A percentile compares a stretch with the other conserved stretches of the same genome.
Conservation (phyloP, 768 basidiomycete genomes). For the Sarcomyxa edulis region DNA sequence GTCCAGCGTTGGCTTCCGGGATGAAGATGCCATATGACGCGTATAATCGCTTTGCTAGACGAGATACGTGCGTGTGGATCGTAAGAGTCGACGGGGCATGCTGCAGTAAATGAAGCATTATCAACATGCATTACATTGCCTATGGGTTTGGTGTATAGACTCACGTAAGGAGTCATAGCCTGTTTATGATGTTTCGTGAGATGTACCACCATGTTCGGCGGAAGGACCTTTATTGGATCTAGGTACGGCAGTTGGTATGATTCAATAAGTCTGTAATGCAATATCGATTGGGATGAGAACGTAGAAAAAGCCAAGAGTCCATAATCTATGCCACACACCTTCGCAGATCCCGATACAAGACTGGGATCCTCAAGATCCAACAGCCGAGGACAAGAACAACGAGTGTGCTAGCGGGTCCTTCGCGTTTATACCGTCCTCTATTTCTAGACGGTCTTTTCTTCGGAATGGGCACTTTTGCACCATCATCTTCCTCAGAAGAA, state of each 20-base stretch:
- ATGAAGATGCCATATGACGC: constrained; percentile 51
- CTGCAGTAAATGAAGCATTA: constrained; percentile 29
- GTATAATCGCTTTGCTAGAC: constrained; percentile 55
- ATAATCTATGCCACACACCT: constrained; percentile 37
- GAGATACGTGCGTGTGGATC: constrained; percentile 58
- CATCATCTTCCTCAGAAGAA: constrained; percentile 18
- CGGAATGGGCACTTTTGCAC: constrained; percentile 7
- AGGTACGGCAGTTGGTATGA: constrained; percentile 76
- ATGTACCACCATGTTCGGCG: constrained; percentile 55
- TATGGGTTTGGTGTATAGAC: constrained; percentile 17
- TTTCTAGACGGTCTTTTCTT: constrained; percentile 10
- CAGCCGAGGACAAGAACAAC: constrained; percentile 70
- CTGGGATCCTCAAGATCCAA: constrained; percentile 76
- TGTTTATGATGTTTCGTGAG: constrained; percentile 65
- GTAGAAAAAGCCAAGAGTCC: neutral
- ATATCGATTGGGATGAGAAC: no score
- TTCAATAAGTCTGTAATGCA: constrained; percentile 45
- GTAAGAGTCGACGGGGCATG: constrained; percentile 52
- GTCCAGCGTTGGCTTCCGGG: constrained; percentile 73
- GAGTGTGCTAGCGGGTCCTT: constrained; percentile 44
- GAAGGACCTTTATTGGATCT: constrained; percentile 60
- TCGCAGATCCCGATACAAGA: constrained; percentile 71
- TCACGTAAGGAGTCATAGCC: constrained; percentile 68
- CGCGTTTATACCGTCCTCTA: constrained; percentile 20
- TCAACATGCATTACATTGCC: neutral